Evolutionary conservation across 768 basidiomycete genomes (phyloP), one percentile per base, ranked within the genome.

Genomic region (Dioszegia crocea): DNA sequence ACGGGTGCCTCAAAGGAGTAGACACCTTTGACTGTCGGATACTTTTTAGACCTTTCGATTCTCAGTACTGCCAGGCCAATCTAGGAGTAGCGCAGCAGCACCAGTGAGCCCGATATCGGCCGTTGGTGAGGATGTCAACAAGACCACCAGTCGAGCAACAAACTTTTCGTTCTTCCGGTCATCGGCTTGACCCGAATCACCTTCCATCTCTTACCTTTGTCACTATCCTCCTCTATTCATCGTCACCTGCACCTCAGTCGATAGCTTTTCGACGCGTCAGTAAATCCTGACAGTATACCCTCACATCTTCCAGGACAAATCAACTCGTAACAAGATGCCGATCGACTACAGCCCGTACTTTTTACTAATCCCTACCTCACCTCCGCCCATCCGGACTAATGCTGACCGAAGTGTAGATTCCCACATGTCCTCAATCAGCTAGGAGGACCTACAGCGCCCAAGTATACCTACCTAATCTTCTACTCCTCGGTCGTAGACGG

Each of bases 381-480:
- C 12, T 16, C 27, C 5, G 17, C 21, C 12, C 36, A 19, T 16
- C 12, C 26, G 36, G 16, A 10, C 11, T 10, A 4, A 6, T 24
- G 44, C 54, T 56, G 31, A 56, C 30, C 30, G 4, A 11, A 17
- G 8, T n/a, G n/a, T 21, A 76, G 75, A 9, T 76, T 64, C 41
- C 75, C 75, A 0, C 75, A 76, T 52, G 65, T 76, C 27, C 57
- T 72, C 44, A 74, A 74, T 56, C 58, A 60, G 26, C 59, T 76
- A 52, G 69, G 64, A 41, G 68, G 68, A 8, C 67, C 74, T 2
- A 48, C 71, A 2, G 62, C 76, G 12, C 69, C 74, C 1, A 59
- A 62, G 46, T 56, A 66, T 30, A 67, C 70, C 16, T 76, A 61
- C 52, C 63, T 78, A 29, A 63, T 78, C 41, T 78, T 76, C 62